These are phyloP conservation scores for Monosporascus sp. DNA, from an alignment of 2,329 filamentous ascomycete species.

Conservation along the genomic window DNA sequence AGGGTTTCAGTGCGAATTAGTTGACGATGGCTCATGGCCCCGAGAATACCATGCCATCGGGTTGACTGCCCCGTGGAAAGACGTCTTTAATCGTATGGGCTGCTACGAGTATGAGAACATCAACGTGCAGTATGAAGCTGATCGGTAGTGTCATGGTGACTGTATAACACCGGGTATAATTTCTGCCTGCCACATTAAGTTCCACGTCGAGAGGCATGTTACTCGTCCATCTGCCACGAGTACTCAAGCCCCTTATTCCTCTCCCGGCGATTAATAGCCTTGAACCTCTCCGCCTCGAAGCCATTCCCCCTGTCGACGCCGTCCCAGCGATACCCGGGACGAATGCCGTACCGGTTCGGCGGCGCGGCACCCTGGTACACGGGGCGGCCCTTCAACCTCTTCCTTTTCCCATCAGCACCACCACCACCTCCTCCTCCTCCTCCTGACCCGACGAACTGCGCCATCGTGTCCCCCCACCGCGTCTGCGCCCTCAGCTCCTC, in stretches of 20 bases:
- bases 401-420: conserved; percentile 21
- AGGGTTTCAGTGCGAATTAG: too few species aligned
- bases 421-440: conserved; percentile 10
- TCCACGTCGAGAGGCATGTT: conserved; percentile 16
- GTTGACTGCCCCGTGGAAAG: too few species aligned
- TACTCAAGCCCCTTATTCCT: conserved; percentile 80
- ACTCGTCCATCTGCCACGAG: conserved; percentile 95
- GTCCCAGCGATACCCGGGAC: conserved; percentile 92
- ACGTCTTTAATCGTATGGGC: too few species aligned
- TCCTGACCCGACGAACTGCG: conserved; percentile 62
- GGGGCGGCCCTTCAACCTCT: conserved; percentile 45
- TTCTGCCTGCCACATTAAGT: too few species aligned
- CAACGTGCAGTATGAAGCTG: too few species aligned
- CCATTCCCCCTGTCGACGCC: conserved; percentile 91
- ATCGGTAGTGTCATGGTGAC: neutral
- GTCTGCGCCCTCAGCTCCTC: conserved; percentile 68
- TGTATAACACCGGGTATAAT: conserved; percentile 5
- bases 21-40: too few species aligned
- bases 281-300: conserved; percentile 91
- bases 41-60: too few species aligned
- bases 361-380: conserved; percentile 74
- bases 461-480: conserved; percentile 93
- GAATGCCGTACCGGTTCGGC: conserved; percentile 91
- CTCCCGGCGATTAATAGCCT: conserved; percentile 71
- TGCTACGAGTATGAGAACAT: too few species aligned